Base-by-base conservation (phyloP, 129 eudicot species). In the Escallonia herrerae region DNA sequence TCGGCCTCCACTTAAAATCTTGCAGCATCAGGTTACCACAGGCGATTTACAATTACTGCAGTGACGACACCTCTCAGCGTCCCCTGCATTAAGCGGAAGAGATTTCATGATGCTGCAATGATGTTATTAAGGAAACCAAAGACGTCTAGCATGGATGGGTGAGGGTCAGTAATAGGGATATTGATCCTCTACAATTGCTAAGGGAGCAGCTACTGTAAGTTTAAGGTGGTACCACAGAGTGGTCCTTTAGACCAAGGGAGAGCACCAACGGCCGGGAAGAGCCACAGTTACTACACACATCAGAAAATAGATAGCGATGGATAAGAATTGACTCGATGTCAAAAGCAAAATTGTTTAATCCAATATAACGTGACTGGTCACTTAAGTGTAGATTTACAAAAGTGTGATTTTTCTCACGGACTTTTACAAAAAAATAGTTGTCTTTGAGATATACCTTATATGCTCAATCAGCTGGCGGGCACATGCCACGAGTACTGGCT, bases 381-480 rank as follows among this genome's bases (percentile, higher is more conserved):
- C 33, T 22, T 22, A 22, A 22, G 33, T 22, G 33, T 22, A 22
- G 33, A 22, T 22, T 22, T 22, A 22, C 33, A 22, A n/a, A n/a
- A n/a, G n/a, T 1, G 33, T 22, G 33, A 22, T 22, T 22, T 22
- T 22, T 22, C 33, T 22, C 33, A 22, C 33, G 33, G 33, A 22
- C 33, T 22, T 22, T 22, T 22, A 22, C 33, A 22, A 22, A 22
- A 22, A 22, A 22, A 22, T 22, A 22, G 33, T 22, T 22, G 33
- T 22, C 33, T 1, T 9, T 37, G 4, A 65, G 43, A 65, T 52
- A 70, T 72, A 91, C 97, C 97, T 93, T 70, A 93, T 80, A 60
- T 81, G 89, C 80, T 93, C 96, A 15, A 93, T 89, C 57, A 93
- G 79, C 78, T 89, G 90, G 65, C 96, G 87, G 50, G 95, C 96